Base-by-base conservation (phyloP, 2,329 filamentous ascomycete species). In the Ophiostoma ulmi region DNA sequence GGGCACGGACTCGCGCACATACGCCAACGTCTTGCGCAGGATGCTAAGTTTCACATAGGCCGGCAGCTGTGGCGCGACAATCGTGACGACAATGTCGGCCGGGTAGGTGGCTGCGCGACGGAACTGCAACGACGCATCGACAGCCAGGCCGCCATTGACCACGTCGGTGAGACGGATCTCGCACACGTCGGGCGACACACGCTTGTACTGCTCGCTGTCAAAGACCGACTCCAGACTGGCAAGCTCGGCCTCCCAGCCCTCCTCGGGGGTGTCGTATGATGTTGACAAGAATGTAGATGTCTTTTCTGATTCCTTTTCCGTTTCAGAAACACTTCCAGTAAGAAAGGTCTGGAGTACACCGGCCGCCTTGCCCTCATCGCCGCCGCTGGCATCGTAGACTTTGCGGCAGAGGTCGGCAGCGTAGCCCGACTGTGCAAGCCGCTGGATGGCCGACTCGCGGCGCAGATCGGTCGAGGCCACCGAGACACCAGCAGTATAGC, bases 41-140 rank as follows among this genome's bases (percentile, higher is more conserved):
- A 97, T 89, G 76, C 93, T 97, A 13, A 99, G 84, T 72, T 94
- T 92, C 77, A 98, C 96, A 76, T 99, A 97, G 3, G 95, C 93
- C 26, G 95, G 95, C 14, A 98, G 85, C 13, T 87, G 86, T 36
- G 72, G 71, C 36, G 88, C 84, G 66, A 87, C 80, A 17, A 97
- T 84, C 2, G 89, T 88, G 48, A 97, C 81, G 11, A 96, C 86
- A 83, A 81, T 87, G 79, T 78, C 86, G 76, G 76, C 84, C 0
- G 95, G 95, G 78, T 98, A 99, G 67, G 86, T 83, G 3, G 86
- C 86, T 1, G 92, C 88, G 74, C 86, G 90, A 71, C 91, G 88
- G 73, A 94, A 89, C 76, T 92, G 90, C 1, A 88, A 75, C 58
- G 81, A 80, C 0, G 87, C 82, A 63, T 88, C 83, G 39, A 84